These are phyloP conservation scores for Sporisorium reilianum DNA, from an alignment of 1,284 basidiomycete genomes.

Conservation along the genomic window DNA sequence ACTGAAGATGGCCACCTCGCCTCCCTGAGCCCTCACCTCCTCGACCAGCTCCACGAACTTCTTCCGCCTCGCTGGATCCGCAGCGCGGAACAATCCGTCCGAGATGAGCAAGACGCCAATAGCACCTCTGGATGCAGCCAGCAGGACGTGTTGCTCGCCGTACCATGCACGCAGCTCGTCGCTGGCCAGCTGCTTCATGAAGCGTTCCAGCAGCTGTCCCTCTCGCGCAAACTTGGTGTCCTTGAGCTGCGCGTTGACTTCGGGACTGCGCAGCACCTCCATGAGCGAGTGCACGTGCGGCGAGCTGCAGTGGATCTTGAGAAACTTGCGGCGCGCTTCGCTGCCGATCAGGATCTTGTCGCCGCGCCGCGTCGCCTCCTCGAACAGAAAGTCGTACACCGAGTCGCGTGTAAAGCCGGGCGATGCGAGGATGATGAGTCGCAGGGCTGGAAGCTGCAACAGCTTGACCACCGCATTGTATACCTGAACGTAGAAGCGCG, in stretches of 20 bases:
- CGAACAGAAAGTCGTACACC: slow-evolving; percentile 79
- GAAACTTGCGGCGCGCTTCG: slow-evolving; percentile 82
- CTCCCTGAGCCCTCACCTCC: slow-evolving; percentile 86
- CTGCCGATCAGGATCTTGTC: slow-evolving; percentile 81
- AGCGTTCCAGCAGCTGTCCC: slow-evolving; percentile 73
- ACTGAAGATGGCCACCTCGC: slow-evolving; percentile 94
- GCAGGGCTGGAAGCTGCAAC: slow-evolving; percentile 84
- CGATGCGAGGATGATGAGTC: slow-evolving; percentile 93
- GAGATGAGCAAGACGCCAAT: slow-evolving; percentile 94
- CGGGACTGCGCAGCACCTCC: slow-evolving; percentile 90
- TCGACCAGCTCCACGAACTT: slow-evolving; percentile 90
- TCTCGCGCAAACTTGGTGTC: slow-evolving; percentile 98
- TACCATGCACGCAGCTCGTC: slow-evolving; percentile 99
- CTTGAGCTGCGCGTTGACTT: slow-evolving; percentile 78
- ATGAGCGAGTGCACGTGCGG: slow-evolving; percentile 95
- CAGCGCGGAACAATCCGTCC: slow-evolving; percentile 85
- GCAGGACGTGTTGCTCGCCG: slow-evolving; percentile 89
- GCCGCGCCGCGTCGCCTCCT: slow-evolving; percentile 74
- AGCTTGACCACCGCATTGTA: slow-evolving; percentile 90
- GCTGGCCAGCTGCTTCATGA: slow-evolving; percentile 85
- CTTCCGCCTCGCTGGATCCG: slow-evolving; percentile 70
- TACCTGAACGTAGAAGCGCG: slow-evolving; percentile 83
- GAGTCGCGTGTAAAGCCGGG: slow-evolving; percentile 95
- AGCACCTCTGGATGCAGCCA: slow-evolving; percentile 92
- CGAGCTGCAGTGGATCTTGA: slow-evolving; percentile 91